These are phyloP conservation scores for Delphinella strobiligena DNA, from an alignment of 2,329 filamentous ascomycete species.

Conservation along the genomic window DNA sequence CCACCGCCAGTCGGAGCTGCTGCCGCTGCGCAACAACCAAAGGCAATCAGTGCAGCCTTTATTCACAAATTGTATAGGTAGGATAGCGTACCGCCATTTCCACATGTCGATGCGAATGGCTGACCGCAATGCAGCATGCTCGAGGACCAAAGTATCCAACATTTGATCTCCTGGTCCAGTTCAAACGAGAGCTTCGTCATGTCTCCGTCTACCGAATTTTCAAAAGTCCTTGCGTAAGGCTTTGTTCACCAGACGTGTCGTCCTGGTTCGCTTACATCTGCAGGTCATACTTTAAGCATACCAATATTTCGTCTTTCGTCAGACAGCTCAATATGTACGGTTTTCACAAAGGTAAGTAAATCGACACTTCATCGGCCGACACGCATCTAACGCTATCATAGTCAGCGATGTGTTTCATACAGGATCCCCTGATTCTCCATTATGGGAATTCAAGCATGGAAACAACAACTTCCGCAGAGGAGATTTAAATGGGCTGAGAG, in stretches of 20 bases:
- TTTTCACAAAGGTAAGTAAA: slow-evolving; percentile 79
- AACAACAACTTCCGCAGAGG: slow-evolving; percentile 95
- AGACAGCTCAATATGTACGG: slow-evolving; percentile 98
- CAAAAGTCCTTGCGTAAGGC: slow-evolving; percentile 89
- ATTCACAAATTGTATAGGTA: slow-evolving; percentile 99
- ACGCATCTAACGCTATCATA: slow-evolving; percentile 24
- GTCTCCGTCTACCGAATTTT: slow-evolving; percentile 94
- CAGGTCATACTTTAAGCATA: slow-evolving; percentile 98
- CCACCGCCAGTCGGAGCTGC: slow-evolving; percentile 43
- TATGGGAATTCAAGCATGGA: slow-evolving; percentile 99
- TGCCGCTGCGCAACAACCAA: slow-evolving; percentile 77
- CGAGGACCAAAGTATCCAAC: slow-evolving; percentile 83
- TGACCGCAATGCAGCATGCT: slow-evolving; percentile 61
- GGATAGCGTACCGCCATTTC: too few relatives aligned
- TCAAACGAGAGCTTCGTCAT: slow-evolving; percentile 97
- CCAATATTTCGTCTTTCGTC: slow-evolving; percentile 97
- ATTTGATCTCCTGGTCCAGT: slow-evolving; percentile 91
- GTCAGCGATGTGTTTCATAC: slow-evolving; percentile 98
- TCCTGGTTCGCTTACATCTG: slow-evolving; percentile 14
- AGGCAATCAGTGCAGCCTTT: slow-evolving; percentile 96
- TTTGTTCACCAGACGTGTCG: slow-evolving; percentile 19
- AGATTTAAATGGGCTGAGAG: slow-evolving; percentile 77
- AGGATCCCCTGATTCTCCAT: slow-evolving; percentile 77
- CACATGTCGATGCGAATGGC: too few relatives aligned
- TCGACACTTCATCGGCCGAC: not conserved